Evolutionary conservation across 495 filamentous ascomycete genomes (phyloP), one percentile per base, ranked within the genome.

Genomic region (Filosporella fistucella): DNA sequence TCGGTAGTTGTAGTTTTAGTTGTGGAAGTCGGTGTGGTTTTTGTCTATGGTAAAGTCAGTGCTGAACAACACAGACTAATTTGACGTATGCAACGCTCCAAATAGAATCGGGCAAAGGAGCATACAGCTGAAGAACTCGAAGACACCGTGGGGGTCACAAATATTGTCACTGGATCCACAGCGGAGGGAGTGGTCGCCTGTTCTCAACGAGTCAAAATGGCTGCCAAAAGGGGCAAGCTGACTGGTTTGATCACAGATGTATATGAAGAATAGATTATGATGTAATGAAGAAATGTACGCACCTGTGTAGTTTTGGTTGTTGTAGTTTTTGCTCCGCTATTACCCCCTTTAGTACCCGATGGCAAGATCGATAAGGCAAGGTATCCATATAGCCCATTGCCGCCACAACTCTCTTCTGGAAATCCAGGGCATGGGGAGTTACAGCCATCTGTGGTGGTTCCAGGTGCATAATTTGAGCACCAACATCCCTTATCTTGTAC

Each of bases 381-480:
- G 55, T 91, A 91, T 37, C 71, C 82, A 55, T 69, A 91, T 2
- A 85, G 55, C 9, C 65, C 71, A 35, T 73, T 61, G 53, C 70
- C 77, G 42, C 86, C 86, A 61, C 86, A 90, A 18, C 66, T 60
- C 43, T 91, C 85, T 14, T 25, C 39, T 4, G 74, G 76, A 57
- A 79, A 91, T 16, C 86, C 86, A 21, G 86, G 85, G 55, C 86
- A 91, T 4, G 45, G 37, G 7, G 66, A 56, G 48, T 68, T 68
- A 63, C 86, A 91, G 13, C 76, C 62, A 16, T 62, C 63, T 18
- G 57, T 63, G 55, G 50, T 63, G 14, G 68, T 55, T 12, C 57
- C 68, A 0, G 86, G 87, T 11, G 68, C 70, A 52, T 82, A 82
- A 54, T 91, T 78, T 2, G 84, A 83, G 62, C 86, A 91, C 86